phyloP scores from a whole-genome alignment of 495 filamentous ascomycete genomes.

The Aspergillus campestris region DNA sequence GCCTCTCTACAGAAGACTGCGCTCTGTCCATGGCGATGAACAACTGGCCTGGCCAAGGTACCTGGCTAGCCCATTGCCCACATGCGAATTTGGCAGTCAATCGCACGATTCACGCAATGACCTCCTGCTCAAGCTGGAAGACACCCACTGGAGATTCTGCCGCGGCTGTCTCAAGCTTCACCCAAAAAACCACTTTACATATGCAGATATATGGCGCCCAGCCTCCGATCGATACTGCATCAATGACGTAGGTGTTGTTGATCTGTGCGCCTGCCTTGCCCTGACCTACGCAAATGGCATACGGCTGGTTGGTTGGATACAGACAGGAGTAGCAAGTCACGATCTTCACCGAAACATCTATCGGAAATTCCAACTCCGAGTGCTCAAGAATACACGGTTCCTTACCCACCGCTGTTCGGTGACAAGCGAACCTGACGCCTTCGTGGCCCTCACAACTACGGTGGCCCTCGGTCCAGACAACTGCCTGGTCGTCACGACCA shows the following conservation, averaged over 20 bases:
- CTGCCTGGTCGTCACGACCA: not conserved
- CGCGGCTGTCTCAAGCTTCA: slow-evolving; percentile 4
- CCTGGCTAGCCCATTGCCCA: not conserved
- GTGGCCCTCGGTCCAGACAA: not conserved
- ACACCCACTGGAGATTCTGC: slow-evolving; percentile 6
- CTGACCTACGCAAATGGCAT: slow-evolving; percentile 4
- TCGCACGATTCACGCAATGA: not conserved
- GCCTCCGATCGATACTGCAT: not conserved
- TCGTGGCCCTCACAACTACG: not conserved
- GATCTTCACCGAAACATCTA: not conserved
- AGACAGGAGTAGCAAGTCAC: not conserved
- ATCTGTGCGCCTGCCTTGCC: slow-evolving; percentile 9
- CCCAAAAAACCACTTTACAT: not conserved
- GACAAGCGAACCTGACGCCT: not conserved
- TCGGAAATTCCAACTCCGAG: not conserved
- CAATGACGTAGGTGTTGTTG: slow-evolving; percentile 14
- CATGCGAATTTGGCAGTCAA: too few relatives aligned
- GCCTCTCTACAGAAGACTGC: not conserved
- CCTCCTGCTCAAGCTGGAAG: slow-evolving; percentile 3
- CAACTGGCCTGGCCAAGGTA: slow-evolving; percentile 1
- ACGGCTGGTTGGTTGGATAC: not conserved
- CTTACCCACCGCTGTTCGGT: slow-evolving; percentile 1
- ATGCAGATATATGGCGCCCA: too few relatives aligned
- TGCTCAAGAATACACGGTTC: not conserved
- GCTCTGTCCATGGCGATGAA: slow-evolving; percentile 1